Conservation (phyloP, 179 eudicot genomes). For the Drosera spatulata region DNA sequence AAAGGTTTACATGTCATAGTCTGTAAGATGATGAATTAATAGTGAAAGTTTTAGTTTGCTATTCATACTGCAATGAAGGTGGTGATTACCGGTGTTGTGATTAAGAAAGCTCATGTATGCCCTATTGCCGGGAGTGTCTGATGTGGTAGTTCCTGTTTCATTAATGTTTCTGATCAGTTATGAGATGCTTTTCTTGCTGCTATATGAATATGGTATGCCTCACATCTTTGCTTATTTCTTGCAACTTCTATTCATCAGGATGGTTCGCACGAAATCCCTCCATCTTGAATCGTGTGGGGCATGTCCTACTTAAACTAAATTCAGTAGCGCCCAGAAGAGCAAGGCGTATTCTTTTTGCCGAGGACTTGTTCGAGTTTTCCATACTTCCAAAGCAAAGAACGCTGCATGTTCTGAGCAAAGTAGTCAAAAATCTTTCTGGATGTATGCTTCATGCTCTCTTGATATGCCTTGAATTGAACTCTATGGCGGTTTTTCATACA, state of each 20-base stretch:
- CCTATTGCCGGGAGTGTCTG: too few relatives aligned
- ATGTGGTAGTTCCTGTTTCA: too few relatives aligned
- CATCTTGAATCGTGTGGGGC: slow-evolving; percentile 64
- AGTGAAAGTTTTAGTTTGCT: too few relatives aligned
- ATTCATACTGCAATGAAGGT: too few relatives aligned
- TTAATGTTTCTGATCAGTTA: too few relatives aligned
- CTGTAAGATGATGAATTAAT: too few relatives aligned
- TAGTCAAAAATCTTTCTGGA: slow-evolving; percentile 51
- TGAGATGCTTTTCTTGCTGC: too few relatives aligned
- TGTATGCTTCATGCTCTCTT: slow-evolving; percentile 40
- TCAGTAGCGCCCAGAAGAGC: slow-evolving; percentile 47
- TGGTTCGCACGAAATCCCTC: slow-evolving; percentile 81
- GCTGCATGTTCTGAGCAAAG: slow-evolving; percentile 38
- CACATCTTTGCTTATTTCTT: neutral
- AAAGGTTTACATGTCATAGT: too few relatives aligned
- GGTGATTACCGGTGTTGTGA: too few relatives aligned
- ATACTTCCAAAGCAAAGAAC: slow-evolving; percentile 53
- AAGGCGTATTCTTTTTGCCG: slow-evolving; percentile 53
- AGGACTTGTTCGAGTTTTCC: slow-evolving; percentile 76
- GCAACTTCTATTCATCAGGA: slow-evolving; percentile 33
- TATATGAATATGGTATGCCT: neutral
- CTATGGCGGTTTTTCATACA: neutral
- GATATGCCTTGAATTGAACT: slow-evolving; percentile 1
- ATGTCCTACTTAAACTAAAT: slow-evolving; percentile 53
- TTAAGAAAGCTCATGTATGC: too few relatives aligned